Evolutionary conservation across 768 basidiomycete genomes (phyloP), one percentile per base, ranked within the genome.

Genomic region (Russula abietina): DNA sequence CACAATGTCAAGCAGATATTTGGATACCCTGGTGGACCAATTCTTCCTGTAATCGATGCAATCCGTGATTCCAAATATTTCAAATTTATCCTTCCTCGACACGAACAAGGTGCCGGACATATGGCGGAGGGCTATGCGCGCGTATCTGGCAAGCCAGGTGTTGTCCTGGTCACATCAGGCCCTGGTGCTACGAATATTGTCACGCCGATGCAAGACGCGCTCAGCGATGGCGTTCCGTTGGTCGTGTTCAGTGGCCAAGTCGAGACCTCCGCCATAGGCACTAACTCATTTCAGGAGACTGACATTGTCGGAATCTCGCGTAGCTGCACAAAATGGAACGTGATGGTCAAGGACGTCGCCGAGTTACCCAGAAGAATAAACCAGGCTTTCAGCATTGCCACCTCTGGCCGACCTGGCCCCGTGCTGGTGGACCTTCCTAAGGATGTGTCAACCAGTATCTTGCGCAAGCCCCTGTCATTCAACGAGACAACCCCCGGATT

Each of bases 361-460:
- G 97, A 98, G 75, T 81, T 98, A 3, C 97, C 97, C 16, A 80
- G 96, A 46, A 82, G 97, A 62, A 96, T 98, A 72, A 98, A 98
- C 73, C 97, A 99, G 75, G 97, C 97, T 0, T 98, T 99, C 84
- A 97, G 98, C 74, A 98, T 99, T 67, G 97, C 97, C 14, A 95
- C 93, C 1, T 91, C 93, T 9, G 97, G 97, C 0, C 87, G 97
- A 32, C 97, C 97, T 0, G 97, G 97, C 1, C 97, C 97, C 54
- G 97, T 98, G 54, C 87, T 99, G 64, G 94, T 99, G 64, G 97
- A 99, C 72, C 81, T 99, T 22, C 97, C 97, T 19, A 99, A 99
- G 75, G 97, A 99, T 74, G 85, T 99, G 55, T 98, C 97, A 0
- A 97, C 95, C 3, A 86, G 88, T 38, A 88, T 97, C 70, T 82